Evolutionary conservation across 768 basidiomycete species (phyloP).

Genomic region (Pisolithus sp.): DNA sequence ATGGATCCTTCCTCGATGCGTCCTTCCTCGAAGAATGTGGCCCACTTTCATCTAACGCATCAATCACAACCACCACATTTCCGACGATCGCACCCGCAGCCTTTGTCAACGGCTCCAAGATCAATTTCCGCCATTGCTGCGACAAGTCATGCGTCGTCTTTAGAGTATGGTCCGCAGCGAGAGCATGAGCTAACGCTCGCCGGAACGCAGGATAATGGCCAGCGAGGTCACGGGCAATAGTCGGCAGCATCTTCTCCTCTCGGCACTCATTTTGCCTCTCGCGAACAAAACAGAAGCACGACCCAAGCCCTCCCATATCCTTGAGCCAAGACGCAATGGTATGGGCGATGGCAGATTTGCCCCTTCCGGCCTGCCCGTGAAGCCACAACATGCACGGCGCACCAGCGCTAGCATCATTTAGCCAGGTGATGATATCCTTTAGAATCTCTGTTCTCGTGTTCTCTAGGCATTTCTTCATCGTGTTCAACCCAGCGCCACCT

Average conservation of each 20-base stretch:
- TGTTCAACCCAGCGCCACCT: neutral
- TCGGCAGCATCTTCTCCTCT: neutral
- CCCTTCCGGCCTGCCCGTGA: neutral
- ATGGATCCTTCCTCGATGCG: too few species aligned
- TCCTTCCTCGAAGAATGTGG: neutral
- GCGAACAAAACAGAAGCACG: neutral
- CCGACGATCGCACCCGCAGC: neutral
- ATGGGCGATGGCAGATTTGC: slow-evolving; percentile 1
- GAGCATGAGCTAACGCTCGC: neutral
- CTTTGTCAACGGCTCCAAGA: neutral
- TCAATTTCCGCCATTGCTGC: neutral
- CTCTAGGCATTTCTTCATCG: neutral
- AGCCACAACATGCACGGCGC: neutral
- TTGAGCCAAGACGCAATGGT: neutral
- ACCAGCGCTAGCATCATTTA: neutral
- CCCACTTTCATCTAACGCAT: neutral
- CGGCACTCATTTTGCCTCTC: neutral
- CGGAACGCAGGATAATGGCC: neutral
- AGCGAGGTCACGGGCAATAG: neutral
- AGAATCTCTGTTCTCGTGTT: neutral
- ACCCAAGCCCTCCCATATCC: neutral
- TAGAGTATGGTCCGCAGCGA: neutral
- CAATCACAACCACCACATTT: neutral
- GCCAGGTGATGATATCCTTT: neutral
- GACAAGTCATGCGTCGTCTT: neutral